phyloP scores from a whole-genome alignment of 768 basidiomycete species.

The Lactarius evosmus region DNA sequence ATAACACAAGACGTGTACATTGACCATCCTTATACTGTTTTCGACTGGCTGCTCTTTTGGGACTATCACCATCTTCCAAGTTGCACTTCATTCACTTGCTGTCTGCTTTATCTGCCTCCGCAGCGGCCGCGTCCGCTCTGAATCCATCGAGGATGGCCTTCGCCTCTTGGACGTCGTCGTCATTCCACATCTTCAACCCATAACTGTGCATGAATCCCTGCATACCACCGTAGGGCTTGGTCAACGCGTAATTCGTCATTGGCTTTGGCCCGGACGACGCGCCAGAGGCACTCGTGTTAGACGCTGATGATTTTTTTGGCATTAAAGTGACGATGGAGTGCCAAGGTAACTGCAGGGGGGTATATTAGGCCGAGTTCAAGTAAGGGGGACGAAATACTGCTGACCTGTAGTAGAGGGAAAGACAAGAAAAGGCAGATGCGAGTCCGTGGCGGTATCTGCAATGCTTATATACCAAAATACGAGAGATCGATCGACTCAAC shows the following conservation, averaged over 20 bases:
- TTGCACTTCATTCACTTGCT: neutral
- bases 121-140: neutral
- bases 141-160: conserved; percentile 27
- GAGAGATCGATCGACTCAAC: no score
- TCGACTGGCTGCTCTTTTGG: neutral
- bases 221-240: conserved; percentile 24
- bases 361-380: no score
- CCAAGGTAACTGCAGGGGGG: no score
- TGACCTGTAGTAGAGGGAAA: no score
- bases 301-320: conserved; percentile 2
- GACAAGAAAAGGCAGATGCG: no score
- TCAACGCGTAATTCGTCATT: conserved; percentile 3
- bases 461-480: no score
- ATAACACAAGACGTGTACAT: neutral
- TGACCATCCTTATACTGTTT: neutral
- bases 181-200: conserved; percentile 28
- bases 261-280: neutral
- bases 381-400: no score
- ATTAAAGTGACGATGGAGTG: neutral
- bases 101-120: neutral
- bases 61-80: neutral
- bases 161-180: conserved; percentile 26
- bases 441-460: no score
- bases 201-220: conserved; percentile 28
- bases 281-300: neutral